Conservation (phyloP, 768 basidiomycete species). For the Rhodotorula toruloides region DNA sequence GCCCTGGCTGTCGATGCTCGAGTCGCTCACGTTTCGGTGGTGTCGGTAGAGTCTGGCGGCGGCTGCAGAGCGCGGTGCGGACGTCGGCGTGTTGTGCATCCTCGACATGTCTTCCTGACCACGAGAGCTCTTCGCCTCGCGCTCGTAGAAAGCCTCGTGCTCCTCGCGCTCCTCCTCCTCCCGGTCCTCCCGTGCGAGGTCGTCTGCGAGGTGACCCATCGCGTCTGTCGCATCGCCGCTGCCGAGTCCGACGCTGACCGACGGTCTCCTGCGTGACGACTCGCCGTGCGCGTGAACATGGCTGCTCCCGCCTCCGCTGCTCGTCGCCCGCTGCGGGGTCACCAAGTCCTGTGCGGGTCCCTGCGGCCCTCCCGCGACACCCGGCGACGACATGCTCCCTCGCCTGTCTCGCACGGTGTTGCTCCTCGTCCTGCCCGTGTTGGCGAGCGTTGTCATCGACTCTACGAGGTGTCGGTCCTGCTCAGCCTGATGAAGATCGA, state of each 20-base stretch:
- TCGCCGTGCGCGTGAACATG: not conserved
- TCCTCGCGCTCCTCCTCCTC: conserved; percentile 21
- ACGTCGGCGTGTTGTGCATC: not conserved
- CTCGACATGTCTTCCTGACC: not conserved
- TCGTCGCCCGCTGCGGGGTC: conserved; percentile 9
- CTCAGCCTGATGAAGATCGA: conserved; percentile 19
- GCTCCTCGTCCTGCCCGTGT: conserved; percentile 7
- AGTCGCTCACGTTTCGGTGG: conserved; percentile 42
- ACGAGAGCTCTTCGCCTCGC: too few species aligned
- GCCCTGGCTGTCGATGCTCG: conserved; percentile 42
- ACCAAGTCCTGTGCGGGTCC: too few species aligned
- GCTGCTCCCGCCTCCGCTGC: not conserved
- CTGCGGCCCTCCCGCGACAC: too few species aligned
- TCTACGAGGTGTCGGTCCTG: conserved; percentile 29
- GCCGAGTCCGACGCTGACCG: conserved; percentile 3
- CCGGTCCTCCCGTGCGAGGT: conserved; percentile 31
- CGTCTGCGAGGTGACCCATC: conserved; percentile 37
- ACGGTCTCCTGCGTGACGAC: conserved; percentile 12
- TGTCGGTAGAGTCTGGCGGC: conserved; percentile 40
- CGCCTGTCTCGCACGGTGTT: conserved; percentile 20
- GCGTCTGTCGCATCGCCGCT: conserved; percentile 20
- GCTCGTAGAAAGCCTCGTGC: not conserved
- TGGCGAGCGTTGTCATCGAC: conserved; percentile 19
- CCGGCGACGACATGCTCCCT: not conserved
- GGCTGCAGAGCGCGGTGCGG: conserved; percentile 21